Evolutionary conservation across 306 rosid genomes (phyloP).

Genomic region (Notholithocarpus densiflorus): DNA sequence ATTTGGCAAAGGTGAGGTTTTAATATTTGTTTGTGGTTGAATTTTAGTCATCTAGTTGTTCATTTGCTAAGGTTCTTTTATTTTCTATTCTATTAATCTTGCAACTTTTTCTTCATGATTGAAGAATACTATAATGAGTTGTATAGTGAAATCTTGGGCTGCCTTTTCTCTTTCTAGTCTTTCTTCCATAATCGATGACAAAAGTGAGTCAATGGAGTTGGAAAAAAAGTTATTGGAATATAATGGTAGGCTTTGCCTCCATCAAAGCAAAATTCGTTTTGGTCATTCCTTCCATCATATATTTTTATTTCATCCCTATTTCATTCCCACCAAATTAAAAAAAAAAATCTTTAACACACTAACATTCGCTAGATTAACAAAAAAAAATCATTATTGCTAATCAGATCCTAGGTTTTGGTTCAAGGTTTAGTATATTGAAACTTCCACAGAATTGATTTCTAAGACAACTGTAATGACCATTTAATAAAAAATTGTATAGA

Average conservation of each 20-base stretch:
- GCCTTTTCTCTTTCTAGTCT: not conserved
- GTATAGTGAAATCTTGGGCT: not conserved
- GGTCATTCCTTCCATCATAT: not conserved
- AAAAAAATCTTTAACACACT: not conserved
- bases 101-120: not conserved
- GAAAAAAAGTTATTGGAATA: not conserved
- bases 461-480: not conserved
- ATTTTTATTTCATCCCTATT: not conserved
- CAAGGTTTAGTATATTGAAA: not conserved
- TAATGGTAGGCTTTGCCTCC: not conserved
- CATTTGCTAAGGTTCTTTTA: not conserved
- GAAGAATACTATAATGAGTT: not conserved
- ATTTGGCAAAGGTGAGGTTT: slow-evolving; percentile 66
- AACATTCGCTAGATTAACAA: not conserved
- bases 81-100: not conserved
- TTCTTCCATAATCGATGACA: not conserved
- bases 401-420: not conserved
- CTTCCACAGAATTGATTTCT: not conserved
- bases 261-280: not conserved
- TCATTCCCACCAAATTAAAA: not conserved
- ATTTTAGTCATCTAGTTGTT: not conserved
- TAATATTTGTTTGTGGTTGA: not conserved
- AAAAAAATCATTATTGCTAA: not conserved
- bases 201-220: not conserved
- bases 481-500: not conserved